A percentile compares a stretch with the other conserved stretches of the same genome.
phyloP scores from a whole-genome alignment of 345 rosid species.

The Syzygium aromaticum region DNA sequence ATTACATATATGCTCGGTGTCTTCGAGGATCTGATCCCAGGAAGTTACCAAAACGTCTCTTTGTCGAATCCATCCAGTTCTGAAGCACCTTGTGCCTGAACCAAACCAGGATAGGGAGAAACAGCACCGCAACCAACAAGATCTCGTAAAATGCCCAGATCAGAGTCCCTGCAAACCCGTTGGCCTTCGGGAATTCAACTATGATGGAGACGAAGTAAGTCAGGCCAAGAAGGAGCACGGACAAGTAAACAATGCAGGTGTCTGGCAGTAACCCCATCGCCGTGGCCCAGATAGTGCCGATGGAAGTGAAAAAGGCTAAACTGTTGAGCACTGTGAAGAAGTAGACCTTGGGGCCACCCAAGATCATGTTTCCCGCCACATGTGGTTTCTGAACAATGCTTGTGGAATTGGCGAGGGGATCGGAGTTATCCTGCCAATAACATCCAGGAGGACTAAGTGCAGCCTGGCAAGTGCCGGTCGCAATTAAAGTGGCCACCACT shows the following conservation, averaged over 20 bases:
- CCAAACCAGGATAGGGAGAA: background rate
- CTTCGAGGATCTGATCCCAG: background rate
- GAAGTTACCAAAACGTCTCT: background rate
- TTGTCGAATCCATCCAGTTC: background rate
- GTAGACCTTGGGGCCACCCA: background rate
- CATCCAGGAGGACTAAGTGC: background rate
- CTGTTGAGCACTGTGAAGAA: background rate
- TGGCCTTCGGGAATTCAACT: background rate
- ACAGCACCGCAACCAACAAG: background rate
- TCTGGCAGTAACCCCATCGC: background rate
- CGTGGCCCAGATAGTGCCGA: background rate
- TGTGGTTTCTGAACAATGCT: background rate
- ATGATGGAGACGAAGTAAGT: background rate
- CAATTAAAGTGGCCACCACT: conserved; percentile 2
- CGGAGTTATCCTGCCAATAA: background rate
- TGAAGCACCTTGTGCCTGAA: background rate
- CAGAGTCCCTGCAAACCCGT: background rate
- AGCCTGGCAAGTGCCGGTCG: background rate
- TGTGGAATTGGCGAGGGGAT: background rate
- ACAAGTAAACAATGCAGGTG: background rate
- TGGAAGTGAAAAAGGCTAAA: background rate
- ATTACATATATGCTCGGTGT: background rate
- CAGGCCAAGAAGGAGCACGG: background rate
- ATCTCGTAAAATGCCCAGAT: background rate
- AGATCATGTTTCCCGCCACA: background rate